Evolutionary conservation across 1,139 yeast species (phyloP).

Genomic region (Meyerozyma elateridarum): DNA sequence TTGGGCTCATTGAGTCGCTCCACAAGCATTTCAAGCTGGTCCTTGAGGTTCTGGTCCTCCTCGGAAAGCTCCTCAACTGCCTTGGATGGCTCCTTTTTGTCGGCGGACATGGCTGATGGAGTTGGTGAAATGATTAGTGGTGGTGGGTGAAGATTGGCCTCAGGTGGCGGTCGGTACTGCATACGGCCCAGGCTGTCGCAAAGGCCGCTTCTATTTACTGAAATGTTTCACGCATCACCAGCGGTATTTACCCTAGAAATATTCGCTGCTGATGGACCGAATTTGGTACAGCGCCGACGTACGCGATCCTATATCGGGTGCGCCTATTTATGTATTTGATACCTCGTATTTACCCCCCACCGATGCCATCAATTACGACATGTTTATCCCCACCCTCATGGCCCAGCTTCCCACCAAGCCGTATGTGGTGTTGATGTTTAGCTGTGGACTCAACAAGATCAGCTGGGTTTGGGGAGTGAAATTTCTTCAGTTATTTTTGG

Average conservation of each 20-base stretch:
- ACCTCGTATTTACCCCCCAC: constrained; percentile 71
- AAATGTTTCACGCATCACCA: no score
- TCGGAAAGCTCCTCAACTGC: constrained; percentile 83
- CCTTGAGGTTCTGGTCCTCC: constrained; percentile 87
- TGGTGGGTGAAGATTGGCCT: no score
- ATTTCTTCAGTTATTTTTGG: constrained; percentile 66
- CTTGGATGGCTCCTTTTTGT: constrained; percentile 27
- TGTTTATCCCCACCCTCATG: constrained; percentile 37
- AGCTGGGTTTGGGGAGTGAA: constrained; percentile 79
- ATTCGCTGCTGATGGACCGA: no score
- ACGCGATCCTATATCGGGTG: constrained; percentile 54
- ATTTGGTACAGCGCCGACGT: constrained; percentile 59
- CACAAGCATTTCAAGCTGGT: constrained; percentile 81
- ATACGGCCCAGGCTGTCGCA: no score
- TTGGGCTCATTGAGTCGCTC: constrained; percentile 55
- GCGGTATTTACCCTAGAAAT: no score
- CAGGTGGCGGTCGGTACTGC: no score
- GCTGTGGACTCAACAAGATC: constrained; percentile 68
- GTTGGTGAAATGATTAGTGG: background rate
- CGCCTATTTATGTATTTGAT: constrained; percentile 70
- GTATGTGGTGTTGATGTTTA: constrained; percentile 67
- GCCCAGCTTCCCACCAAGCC: constrained; percentile 48
- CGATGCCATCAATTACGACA: constrained; percentile 36
- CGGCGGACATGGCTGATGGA: background rate
- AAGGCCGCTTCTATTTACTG: no score